Evolutionary conservation across 176 grass and related monocot species (phyloP).

Genomic region (Bolboschoenus planiculmis): DNA sequence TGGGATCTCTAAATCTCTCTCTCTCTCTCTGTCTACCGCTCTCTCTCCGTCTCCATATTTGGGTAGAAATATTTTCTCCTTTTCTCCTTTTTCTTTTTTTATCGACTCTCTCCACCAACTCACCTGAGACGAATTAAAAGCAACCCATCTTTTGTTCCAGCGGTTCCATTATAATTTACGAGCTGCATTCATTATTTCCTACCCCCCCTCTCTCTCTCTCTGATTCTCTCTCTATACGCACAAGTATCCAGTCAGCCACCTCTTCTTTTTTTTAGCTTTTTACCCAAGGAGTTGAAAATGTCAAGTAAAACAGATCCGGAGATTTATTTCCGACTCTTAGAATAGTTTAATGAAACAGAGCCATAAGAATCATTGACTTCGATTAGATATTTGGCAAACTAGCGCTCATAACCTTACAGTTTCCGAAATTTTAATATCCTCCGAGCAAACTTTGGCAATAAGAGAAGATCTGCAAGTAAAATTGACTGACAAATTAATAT

Average conservation of each 20-base stretch:
- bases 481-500: no score
- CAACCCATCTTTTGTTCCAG: conserved; percentile 24
- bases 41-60: not conserved
- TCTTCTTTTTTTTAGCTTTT: conserved; percentile 1
- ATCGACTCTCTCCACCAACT: conserved; percentile 84
- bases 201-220: conserved; percentile 8
- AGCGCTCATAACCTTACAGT: not conserved
- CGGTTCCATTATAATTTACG: conserved; percentile 18
- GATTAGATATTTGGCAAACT: not conserved
- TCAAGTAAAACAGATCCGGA: conserved; percentile 25
- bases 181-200: conserved; percentile 24
- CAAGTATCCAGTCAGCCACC: not conserved
- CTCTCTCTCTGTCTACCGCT: not conserved
- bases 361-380: conserved; percentile 12
- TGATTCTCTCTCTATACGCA: not conserved
- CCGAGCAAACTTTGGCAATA: no score
- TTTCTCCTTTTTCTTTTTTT: conserved; percentile 70
- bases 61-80: conserved; percentile 18
- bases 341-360: not conserved
- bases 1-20: not conserved
- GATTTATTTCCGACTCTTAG: not conserved
- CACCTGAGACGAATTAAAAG: conserved; percentile 59
- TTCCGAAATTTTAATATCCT: not conserved
- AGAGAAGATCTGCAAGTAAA: no score
- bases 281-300: conserved; percentile 1